These are phyloP conservation scores for Jatropha multifida DNA, from an alignment of 441 rosid genomes.

Conservation along the genomic window DNA sequence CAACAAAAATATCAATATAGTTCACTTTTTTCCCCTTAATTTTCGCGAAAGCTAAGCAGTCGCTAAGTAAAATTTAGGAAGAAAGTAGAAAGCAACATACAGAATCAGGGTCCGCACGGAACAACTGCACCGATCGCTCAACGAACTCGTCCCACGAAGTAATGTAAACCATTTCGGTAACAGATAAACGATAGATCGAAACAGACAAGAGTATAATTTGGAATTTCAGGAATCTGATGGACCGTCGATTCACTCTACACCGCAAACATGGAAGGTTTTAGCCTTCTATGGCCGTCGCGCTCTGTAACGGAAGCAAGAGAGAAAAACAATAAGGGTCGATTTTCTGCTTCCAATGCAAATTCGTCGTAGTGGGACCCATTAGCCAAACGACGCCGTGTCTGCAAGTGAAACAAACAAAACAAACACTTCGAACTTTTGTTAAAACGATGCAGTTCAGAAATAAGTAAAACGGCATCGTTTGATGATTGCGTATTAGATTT, in stretches of 20 bases:
- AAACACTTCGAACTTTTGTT: too few species aligned
- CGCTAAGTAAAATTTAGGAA: conserved; percentile 3
- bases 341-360: neutral
- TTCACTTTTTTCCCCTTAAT: neutral
- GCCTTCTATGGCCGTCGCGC: neutral
- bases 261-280: neutral
- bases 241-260: neutral
- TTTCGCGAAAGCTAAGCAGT: conserved; percentile 24
- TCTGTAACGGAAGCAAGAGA: neutral
- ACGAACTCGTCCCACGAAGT: conserved; percentile 93
- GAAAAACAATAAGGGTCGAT: neutral
- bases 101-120: conserved; percentile 86
- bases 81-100: conserved; percentile 42
- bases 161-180: conserved; percentile 59
- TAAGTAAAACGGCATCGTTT: too few species aligned
- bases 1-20: neutral
- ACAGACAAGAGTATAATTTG: neutral
- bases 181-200: neutral
- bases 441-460: too few species aligned
- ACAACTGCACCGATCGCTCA: conserved; percentile 75
- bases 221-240: conserved; percentile 5
- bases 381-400: too few species aligned
- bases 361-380: neutral
- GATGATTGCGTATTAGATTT: neutral
- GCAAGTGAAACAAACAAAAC: too few species aligned